Conservation (phyloP, 2,329 filamentous ascomycete species). For the Diaporthe velutina region DNA sequence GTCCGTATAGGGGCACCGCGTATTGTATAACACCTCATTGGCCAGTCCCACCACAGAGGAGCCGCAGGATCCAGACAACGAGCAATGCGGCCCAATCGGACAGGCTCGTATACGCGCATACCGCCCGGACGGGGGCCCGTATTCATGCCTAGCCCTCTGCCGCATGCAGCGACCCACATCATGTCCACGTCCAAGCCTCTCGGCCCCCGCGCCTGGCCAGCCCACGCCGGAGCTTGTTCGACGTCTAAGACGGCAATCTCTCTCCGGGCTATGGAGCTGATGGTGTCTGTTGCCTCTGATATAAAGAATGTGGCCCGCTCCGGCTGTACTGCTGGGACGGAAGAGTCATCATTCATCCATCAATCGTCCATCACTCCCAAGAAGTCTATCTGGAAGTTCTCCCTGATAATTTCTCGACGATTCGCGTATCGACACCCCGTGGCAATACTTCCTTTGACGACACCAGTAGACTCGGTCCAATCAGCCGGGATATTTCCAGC, state of each 20-base stretch:
- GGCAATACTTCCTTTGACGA: neutral
- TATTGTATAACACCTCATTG: slow-evolving; percentile 32
- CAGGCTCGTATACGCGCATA: slow-evolving; percentile 16
- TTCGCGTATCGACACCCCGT: too few relatives aligned
- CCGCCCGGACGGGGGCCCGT: slow-evolving; percentile 21
- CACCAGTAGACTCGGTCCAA: too few relatives aligned
- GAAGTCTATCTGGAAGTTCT: neutral
- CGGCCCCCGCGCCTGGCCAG: neutral
- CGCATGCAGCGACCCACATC: neutral
- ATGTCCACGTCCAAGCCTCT: slow-evolving; percentile 13
- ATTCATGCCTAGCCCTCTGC: slow-evolving; percentile 3
- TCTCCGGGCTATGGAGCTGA: neutral
- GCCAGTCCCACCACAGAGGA: neutral
- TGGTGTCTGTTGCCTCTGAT: neutral
- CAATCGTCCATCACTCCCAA: neutral
- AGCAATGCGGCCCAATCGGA: slow-evolving; percentile 16
- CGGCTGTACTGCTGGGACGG: neutral
- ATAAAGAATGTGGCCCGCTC: slow-evolving; percentile 25
- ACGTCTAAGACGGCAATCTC: slow-evolving; percentile 13
- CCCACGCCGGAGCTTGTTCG: slow-evolving; percentile 10
- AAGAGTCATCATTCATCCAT: neutral
- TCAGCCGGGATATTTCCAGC: neutral
- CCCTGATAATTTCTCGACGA: neutral
- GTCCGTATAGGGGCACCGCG: neutral
- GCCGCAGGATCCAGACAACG: slow-evolving; percentile 1